Conservation (phyloP, 805 yeast species). For the Saccharomycopsis fibuligera region DNA sequence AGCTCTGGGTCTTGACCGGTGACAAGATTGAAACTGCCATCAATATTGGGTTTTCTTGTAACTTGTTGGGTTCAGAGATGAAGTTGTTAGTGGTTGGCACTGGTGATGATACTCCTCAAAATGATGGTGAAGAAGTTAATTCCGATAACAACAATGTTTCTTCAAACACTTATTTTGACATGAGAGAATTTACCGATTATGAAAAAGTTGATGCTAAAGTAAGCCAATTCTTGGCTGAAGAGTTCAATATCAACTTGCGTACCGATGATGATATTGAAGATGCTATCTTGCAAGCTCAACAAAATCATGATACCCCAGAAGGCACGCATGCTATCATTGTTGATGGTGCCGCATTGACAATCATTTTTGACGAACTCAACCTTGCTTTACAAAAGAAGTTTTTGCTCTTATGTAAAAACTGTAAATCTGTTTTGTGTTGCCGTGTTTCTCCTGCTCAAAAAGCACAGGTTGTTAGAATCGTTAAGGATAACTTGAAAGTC, state of each 20-base stretch:
- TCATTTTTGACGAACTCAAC: constrained; percentile 34
- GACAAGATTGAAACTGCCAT: constrained; percentile 81
- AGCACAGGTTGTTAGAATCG: constrained; percentile 66
- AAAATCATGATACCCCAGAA: constrained; percentile 60
- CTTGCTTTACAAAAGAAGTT: constrained; percentile 45
- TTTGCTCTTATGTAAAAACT: constrained; percentile 64
- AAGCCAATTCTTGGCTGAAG: constrained; percentile 40
- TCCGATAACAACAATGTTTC: neutral
- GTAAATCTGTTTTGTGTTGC: constrained; percentile 75
- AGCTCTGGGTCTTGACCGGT: constrained; percentile 79
- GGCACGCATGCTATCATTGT: constrained; percentile 54
- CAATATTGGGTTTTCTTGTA: constrained; percentile 76
- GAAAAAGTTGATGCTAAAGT: constrained; percentile 28
- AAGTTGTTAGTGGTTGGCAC: constrained; percentile 53
- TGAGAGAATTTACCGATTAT: neutral
- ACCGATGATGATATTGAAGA: constrained; percentile 37
- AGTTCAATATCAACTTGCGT: constrained; percentile 40
- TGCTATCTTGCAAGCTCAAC: constrained; percentile 44
- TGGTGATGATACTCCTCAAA: constrained; percentile 30
- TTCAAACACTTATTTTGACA: neutral
- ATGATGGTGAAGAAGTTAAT: constrained; percentile 21
- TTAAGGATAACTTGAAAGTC: constrained; percentile 56
- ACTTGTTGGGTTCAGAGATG: constrained; percentile 62
- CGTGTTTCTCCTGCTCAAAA: constrained; percentile 82
- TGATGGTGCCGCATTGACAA: constrained; percentile 59